These are phyloP conservation scores for Croton laevigatus DNA, from an alignment of 441 rosid species.

Conservation along the genomic window DNA sequence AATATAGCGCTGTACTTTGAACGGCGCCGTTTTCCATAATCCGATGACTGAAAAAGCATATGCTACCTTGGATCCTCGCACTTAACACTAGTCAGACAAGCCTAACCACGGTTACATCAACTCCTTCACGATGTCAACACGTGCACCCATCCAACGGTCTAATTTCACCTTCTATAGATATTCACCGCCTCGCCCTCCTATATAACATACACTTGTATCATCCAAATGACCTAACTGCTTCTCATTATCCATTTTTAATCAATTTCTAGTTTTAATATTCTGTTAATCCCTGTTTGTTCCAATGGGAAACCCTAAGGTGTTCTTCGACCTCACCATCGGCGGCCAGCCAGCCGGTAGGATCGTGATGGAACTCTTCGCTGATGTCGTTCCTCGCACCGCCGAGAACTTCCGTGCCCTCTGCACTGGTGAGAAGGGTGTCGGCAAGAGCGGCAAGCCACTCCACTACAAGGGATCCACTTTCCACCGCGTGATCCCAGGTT, in stretches of 20 bases:
- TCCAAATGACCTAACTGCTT: constrained; percentile 11
- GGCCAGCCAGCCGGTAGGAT: constrained; percentile 59
- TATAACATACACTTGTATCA: constrained; percentile 10
- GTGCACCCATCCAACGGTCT: constrained; percentile 35
- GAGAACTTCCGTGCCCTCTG: constrained; percentile 92
- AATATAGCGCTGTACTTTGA: background rate
- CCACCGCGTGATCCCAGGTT: constrained; percentile 73
- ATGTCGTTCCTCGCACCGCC: constrained; percentile 58
- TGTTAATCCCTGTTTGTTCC: background rate
- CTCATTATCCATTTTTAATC: background rate
- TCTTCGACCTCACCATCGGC: constrained; percentile 69
- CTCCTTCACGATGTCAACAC: constrained; percentile 41
- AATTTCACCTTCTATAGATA: constrained; percentile 8
- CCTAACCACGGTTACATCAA: constrained; percentile 35
- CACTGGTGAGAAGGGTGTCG: constrained; percentile 77
- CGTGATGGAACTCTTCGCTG: constrained; percentile 81
- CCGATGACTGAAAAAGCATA: constrained; percentile 15
- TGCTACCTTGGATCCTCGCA: constrained; percentile 27
- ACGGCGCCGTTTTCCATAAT: constrained; percentile 25
- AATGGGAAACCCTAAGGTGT: constrained; percentile 71
- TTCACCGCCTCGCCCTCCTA: constrained; percentile 32
- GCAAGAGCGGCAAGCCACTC: constrained; percentile 57
- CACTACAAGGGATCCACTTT: constrained; percentile 71
- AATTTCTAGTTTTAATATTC: too few relatives aligned
- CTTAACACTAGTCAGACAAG: constrained; percentile 32